These are phyloP conservation scores for Colletotrichum phormii DNA, from an alignment of 2,329 filamentous ascomycete species.

Conservation along the genomic window DNA sequence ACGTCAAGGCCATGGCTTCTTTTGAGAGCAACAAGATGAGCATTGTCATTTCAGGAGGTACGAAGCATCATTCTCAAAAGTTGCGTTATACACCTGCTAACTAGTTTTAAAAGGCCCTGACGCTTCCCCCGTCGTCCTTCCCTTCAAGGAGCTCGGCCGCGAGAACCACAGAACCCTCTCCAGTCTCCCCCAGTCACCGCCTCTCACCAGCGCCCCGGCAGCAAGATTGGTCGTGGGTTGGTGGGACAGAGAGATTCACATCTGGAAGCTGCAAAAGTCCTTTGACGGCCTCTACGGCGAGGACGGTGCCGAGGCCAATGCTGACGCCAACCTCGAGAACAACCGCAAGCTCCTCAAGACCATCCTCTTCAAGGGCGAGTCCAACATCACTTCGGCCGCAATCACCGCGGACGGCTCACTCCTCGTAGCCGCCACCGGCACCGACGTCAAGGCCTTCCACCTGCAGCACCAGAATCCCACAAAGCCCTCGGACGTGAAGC, in stretches of 20 bases:
- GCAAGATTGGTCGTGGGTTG: constrained; percentile 86
- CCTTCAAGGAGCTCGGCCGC: constrained; percentile 78
- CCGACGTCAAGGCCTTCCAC: constrained; percentile 82
- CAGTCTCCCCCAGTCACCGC: constrained; percentile 83
- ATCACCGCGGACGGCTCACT: constrained; percentile 79
- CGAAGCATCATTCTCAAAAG: constrained; percentile 42
- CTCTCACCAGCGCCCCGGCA: constrained; percentile 77
- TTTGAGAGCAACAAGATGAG: constrained; percentile 89
- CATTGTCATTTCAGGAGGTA: constrained; percentile 91
- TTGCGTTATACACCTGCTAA: neutral
- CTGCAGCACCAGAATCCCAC: constrained; percentile 64
- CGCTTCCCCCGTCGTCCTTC: constrained; percentile 83
- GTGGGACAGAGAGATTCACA: constrained; percentile 89
- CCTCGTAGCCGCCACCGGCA: constrained; percentile 80
- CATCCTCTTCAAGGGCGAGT: constrained; percentile 78
- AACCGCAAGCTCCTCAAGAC: constrained; percentile 76
- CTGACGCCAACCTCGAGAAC: constrained; percentile 57
- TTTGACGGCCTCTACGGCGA: constrained; percentile 58
- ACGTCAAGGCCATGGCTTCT: constrained; percentile 93
- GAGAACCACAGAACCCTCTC: constrained; percentile 87
- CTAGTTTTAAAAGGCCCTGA: constrained; percentile 74
- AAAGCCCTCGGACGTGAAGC: constrained; percentile 70
- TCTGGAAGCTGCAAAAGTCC: constrained; percentile 74
- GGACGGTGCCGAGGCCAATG: constrained; percentile 48
- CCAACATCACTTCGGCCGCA: constrained; percentile 81